These are phyloP conservation scores for Fusarium sp. DNA, from an alignment of 2,329 filamentous ascomycete genomes.

Conservation along the genomic window DNA sequence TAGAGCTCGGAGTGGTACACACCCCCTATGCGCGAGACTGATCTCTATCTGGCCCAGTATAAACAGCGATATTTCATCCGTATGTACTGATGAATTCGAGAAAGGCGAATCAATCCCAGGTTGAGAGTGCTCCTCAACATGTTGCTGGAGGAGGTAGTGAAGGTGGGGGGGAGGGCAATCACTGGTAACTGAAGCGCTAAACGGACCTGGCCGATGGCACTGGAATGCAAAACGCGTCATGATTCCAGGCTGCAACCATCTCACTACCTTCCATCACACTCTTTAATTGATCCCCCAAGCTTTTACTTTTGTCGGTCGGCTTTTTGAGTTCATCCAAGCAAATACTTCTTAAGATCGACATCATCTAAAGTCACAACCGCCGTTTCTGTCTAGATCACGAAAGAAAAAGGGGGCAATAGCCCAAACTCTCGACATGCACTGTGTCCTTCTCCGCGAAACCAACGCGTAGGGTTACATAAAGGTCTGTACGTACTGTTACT, in stretches of 20 bases:
- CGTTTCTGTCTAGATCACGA: neutral
- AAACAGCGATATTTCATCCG: neutral
- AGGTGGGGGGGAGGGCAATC: neutral
- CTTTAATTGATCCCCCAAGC: neutral
- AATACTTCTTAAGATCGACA: neutral
- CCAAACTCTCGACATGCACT: no score
- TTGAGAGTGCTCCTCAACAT: neutral
- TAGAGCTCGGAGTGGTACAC: neutral
- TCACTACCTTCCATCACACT: neutral
- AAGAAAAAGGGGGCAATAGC: neutral
- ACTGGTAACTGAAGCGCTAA: neutral
- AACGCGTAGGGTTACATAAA: neutral
- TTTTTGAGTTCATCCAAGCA: neutral
- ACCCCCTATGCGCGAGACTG: neutral
- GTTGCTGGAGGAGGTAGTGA: neutral
- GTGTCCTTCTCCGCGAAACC: neutral
- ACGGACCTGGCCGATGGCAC: neutral
- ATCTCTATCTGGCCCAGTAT: neutral
- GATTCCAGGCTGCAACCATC: neutral
- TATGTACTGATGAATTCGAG: neutral
- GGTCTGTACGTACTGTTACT: neutral
- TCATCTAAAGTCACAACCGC: neutral
- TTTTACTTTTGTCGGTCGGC: neutral
- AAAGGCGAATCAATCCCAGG: neutral
- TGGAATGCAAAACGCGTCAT: neutral